Evolutionary conservation across 495 filamentous ascomycete species (phyloP), one percentile per base, ranked within the genome.

Genomic region (Podospora fimiseda): DNA sequence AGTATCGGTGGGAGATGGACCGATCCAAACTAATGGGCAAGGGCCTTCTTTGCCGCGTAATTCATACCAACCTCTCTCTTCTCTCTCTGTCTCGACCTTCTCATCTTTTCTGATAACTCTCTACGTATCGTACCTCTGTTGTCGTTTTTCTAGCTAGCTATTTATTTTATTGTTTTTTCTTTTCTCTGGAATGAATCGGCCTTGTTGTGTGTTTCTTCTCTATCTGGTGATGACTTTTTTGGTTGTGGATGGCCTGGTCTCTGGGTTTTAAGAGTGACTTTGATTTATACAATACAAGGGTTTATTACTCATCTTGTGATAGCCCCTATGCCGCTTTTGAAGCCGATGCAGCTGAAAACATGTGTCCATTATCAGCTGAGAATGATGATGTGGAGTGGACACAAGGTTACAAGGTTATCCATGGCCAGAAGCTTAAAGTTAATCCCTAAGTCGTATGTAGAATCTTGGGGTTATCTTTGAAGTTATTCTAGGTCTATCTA

Each of bases 81-180:
- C 48, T 30, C 19, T 52, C 42, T 52, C 55, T 52, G 40, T 52
- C 55, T 57, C 42, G 20, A 16, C 52, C 48, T 48, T 48, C 48
- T 53, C 21, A 45, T 51, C 44, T 45, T 57, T 51, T 52, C 55
- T 39, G 30, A 53, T 57, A 41, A 53, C 50, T 57, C 36, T 51
- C 45, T 42, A 50, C 46, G 55, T 57, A 41, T 43, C 40, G 44
- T 37, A 47, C 46, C 48, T 52, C 52, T 43, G 48, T 21, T 21
- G 27, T 20, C 27, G 36, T 53, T 52, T 57, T 53, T 50, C 50
- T 57, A 57, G 55, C 50, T 57, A 57, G 55, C 50, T 57, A 52
- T 53, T 50, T 57, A 53, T 52, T 57, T n/a, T 41, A 57, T 50
- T 23, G 40, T 57, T 22, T 30, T 49, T 53, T 44, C 49, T 45